Evolutionary conservation across 2,329 filamentous ascomycete genomes (phyloP).

Genomic region (Venturia pyrina): DNA sequence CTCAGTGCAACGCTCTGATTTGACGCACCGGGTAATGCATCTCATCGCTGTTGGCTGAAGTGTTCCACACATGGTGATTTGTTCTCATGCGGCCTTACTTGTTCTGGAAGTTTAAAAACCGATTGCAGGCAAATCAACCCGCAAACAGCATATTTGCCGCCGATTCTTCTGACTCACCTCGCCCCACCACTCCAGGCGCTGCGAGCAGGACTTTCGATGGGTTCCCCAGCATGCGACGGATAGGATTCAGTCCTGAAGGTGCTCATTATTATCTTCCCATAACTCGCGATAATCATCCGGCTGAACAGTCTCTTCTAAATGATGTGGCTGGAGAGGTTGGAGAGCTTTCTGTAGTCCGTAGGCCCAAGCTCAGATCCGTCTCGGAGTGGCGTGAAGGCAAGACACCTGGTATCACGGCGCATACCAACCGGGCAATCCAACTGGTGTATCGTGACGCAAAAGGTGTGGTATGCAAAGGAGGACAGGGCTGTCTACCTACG

Average conservation of each 20-base stretch:
- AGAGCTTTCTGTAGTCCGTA: background rate
- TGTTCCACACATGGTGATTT: background rate
- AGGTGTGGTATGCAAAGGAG: background rate
- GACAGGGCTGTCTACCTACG: background rate
- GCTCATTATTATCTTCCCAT: too few species aligned
- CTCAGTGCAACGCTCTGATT: background rate
- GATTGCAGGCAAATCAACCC: background rate
- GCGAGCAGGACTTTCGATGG: background rate
- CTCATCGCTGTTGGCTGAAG: background rate
- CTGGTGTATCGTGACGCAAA: background rate
- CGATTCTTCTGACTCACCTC: constrained; percentile 1
- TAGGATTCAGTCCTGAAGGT: too few species aligned
- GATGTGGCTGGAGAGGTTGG: background rate
- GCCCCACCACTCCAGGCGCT: background rate
- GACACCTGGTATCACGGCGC: background rate
- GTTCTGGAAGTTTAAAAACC: background rate
- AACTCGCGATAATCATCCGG: too few species aligned
- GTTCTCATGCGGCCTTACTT: background rate
- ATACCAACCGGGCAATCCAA: background rate
- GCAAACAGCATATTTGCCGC: background rate
- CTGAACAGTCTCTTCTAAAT: background rate
- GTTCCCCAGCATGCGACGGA: background rate
- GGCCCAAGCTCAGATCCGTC: background rate
- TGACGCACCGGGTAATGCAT: background rate
- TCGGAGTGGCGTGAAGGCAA: background rate